A percentile compares a stretch with the other conserved stretches of the same genome.
Conservation (phyloP, 306 rosid genomes). For the Vigna radiata region DNA sequence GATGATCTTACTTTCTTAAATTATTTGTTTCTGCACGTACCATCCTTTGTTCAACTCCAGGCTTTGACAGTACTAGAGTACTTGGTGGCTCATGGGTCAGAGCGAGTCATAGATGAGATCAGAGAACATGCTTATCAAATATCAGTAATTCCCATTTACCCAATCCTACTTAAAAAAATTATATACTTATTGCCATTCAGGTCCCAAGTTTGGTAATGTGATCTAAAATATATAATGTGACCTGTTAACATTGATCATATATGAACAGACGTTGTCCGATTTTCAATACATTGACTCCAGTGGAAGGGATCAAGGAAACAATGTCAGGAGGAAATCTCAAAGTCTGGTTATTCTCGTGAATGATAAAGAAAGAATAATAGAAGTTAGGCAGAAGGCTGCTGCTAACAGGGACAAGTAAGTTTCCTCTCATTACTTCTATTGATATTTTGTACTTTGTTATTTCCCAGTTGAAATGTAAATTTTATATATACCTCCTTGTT, state of each 20-base stretch:
- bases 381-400: slow-evolving; percentile 92
- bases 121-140: slow-evolving; percentile 96
- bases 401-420: slow-evolving; percentile 89
- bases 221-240: slow-evolving; percentile 27
- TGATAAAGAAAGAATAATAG: slow-evolving; percentile 84
- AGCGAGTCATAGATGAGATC: slow-evolving; percentile 93
- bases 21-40: slow-evolving; percentile 37
- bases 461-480: slow-evolving; percentile 1
- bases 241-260: slow-evolving; percentile 43
- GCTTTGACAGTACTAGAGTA: slow-evolving; percentile 93
- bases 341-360: slow-evolving; percentile 83
- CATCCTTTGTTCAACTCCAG: slow-evolving; percentile 51
- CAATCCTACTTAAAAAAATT: slow-evolving; percentile 26
- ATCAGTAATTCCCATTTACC: slow-evolving; percentile 65
- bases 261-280: slow-evolving; percentile 74
- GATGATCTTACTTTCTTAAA: slow-evolving; percentile 12
- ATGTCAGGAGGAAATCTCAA: slow-evolving; percentile 92
- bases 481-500: slow-evolving; percentile 5
- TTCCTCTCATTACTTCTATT: slow-evolving; percentile 28
- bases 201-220: slow-evolving; percentile 10
- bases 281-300: slow-evolving; percentile 91
- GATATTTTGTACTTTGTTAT: slow-evolving; percentile 16
- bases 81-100: slow-evolving; percentile 95
- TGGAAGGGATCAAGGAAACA: slow-evolving; percentile 95
- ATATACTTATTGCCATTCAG: slow-evolving; percentile 26